Percentiles rank a stretch among this genome's conserved stretches.
Conservation (phyloP, 768 basidiomycete genomes). For the Coprinopsis cinerea region DNA sequence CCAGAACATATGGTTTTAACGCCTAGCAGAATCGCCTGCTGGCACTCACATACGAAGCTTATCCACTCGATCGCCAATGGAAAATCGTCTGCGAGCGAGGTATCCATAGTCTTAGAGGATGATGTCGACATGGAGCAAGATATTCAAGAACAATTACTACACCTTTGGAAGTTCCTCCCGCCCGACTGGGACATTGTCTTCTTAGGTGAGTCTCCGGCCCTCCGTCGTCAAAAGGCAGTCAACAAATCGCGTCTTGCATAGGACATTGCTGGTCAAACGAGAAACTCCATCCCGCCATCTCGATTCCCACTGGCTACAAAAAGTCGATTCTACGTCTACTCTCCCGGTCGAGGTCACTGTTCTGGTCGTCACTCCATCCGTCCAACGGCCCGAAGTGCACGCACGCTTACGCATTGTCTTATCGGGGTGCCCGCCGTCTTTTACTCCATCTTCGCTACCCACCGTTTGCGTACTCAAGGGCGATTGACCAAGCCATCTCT, state of each 20-base stretch:
- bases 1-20: constrained; percentile 50
- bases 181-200: constrained; percentile 68
- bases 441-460: constrained; percentile 53
- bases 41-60: constrained; percentile 58
- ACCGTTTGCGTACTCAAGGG: constrained; percentile 71
- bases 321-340: not conserved
- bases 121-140: constrained; percentile 75
- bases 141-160: constrained; percentile 32
- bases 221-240: not conserved
- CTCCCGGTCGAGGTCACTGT: too few species aligned
- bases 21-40: constrained; percentile 59
- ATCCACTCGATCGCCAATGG: constrained; percentile 38
- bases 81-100: constrained; percentile 20
- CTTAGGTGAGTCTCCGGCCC: constrained; percentile 39
- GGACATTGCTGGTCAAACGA: constrained; percentile 83
- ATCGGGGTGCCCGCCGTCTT: constrained; percentile 53
- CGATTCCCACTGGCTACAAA: constrained; percentile 5
- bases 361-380: constrained; percentile 41
- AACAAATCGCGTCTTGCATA: constrained; percentile 20
- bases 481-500: constrained; percentile 66
- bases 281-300: constrained; percentile 35
- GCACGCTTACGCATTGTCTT: constrained; percentile 64
- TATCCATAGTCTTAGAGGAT: constrained; percentile 64
- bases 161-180: constrained; percentile 52
- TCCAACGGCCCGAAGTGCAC: constrained; percentile 64